A percentile compares a stretch with the other conserved stretches of the same genome.
phyloP scores from a whole-genome alignment of 495 filamentous ascomycete genomes.

The Talaromyces trachyspermus region DNA sequence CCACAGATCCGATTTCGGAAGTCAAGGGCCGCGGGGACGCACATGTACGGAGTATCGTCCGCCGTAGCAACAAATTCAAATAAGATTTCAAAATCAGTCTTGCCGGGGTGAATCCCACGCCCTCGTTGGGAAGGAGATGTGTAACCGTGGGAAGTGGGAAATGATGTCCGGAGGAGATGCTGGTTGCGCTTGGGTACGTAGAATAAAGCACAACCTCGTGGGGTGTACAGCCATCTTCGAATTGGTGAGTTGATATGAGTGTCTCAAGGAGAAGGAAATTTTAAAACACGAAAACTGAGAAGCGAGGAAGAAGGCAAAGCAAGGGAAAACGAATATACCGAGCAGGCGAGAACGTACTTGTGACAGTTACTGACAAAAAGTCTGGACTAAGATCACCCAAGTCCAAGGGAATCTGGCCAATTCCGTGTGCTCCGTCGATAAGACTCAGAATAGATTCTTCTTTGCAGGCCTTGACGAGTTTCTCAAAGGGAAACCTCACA shows the following conservation, averaged over 20 bases:
- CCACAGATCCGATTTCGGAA: constrained; percentile 64
- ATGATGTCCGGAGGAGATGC: constrained; percentile 58
- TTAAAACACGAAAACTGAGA: no score
- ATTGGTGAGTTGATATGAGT: not conserved
- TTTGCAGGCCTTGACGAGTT: constrained; percentile 53
- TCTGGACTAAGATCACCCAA: constrained; percentile 60
- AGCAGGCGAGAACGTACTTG: constrained; percentile 46
- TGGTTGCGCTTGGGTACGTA: constrained; percentile 73
- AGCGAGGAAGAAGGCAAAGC: no score
- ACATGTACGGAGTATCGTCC: constrained; percentile 64
- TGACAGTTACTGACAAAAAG: constrained; percentile 82
- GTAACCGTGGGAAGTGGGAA: constrained; percentile 63
- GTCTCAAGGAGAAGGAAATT: no score
- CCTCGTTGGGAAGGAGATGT: constrained; percentile 16
- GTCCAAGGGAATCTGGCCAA: constrained; percentile 69
- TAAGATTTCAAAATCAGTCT: constrained; percentile 55
- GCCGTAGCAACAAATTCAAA: constrained; percentile 75
- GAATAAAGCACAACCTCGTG: constrained; percentile 72
- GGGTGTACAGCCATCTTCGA: constrained; percentile 70
- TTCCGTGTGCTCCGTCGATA: constrained; percentile 76
- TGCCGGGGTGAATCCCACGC: constrained; percentile 12
- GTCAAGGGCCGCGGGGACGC: constrained; percentile 58
- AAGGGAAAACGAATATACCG: not conserved
- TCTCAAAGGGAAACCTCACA: constrained; percentile 69
- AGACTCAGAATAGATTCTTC: constrained; percentile 53